Evolutionary conservation across 352 stramenopile genomes (phyloP), one percentile per base, ranked within the genome.

Genomic region (Phytophthora pini): DNA sequence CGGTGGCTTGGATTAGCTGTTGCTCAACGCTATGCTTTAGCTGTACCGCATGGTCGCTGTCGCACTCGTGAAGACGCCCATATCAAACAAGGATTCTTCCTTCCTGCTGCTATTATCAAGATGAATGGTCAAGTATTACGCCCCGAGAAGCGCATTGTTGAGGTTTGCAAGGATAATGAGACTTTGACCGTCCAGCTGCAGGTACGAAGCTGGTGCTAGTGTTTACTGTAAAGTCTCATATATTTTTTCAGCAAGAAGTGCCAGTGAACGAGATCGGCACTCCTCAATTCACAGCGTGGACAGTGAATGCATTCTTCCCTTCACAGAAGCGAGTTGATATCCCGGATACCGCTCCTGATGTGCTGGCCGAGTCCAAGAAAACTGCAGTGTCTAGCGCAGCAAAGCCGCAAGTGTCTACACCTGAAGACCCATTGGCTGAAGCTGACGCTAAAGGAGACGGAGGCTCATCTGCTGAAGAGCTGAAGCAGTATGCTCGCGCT

Each of bases 1-100:
- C 92, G 92, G 46, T 95, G 88, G 88, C 83, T 96, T n/a, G 86
- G 86, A 1, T 75, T 94, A 9, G 87, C 75, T 22, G 87, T 85
- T 17, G 86, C 84, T 3, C 88, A 96, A 54, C 80, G 85, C 36
- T 95, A 95, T 53, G 75, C 88, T 32, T 59, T 93, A 2, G 69
- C 71, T 39, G 74, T 76, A 5, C 84, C 84, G 2, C 86, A 94
- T 22, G 86, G 85, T 5, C 84, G 85, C 26, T 89, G 73, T 51
- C 84, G 87, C 11, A 94, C 85, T 24, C 79, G 85, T 22, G 84
- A 94, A 60, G 82, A 93, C 29, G 79, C 81, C 12, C 84, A 94
- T 56, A 47, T 89, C 31, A 91, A 87, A 29, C 78, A 86, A 48
- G 89, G 87, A 20, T 94, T 95, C 55, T 97, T 91, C 58, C 65